Base-by-base conservation (phyloP, 2,329 filamentous ascomycete genomes). In the Xylaria multiplex region DNA sequence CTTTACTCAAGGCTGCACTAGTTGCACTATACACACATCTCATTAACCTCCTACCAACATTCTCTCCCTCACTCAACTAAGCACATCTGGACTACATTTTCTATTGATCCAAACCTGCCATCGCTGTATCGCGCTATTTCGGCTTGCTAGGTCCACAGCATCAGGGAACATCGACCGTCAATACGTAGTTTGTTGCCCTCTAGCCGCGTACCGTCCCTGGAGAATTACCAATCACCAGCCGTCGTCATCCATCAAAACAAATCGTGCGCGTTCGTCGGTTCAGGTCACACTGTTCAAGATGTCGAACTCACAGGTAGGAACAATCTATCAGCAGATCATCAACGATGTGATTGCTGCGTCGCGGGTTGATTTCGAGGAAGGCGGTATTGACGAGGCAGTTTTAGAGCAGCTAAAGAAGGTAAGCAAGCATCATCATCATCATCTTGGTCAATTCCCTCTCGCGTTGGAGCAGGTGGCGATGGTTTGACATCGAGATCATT, bases 321-420 rank as follows among this genome's bases (percentile, higher is more conserved):
- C 83, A 72, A 90, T 98, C 76, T 99, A 97, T 80, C 85, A 90
- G 80, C 83, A 85, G 75, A 90, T 92, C 79, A 92, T 92, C 77
- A 85, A 90, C 69, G 93, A 96, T 82, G 93, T 99, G 78, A 93
- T 98, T 80, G 91, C 95, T 74, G 91, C 92, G 72, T 97, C 95
- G 76, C 88, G 92, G 76, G 92, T 95, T 76, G 96, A 98, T 81
- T 98, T 99, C 78, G 96, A 99, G 80, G 96, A 99, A 82, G 93
- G 91, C 73, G 96, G 96, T 74, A 91, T 98, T 71, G 93, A 97
- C 74, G 91, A 95, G 79, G 84, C 88, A 73, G 95, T 95, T 58
- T 83, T 99, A 75, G 89, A 95, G 72, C 93, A 97, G 79, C 84
- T 99, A 84, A 90, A 90, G 80, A 86, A 90, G 88, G 95, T 98